Evolutionary conservation across 345 rosid species (phyloP).

Genomic region (Boechera stricta): DNA sequence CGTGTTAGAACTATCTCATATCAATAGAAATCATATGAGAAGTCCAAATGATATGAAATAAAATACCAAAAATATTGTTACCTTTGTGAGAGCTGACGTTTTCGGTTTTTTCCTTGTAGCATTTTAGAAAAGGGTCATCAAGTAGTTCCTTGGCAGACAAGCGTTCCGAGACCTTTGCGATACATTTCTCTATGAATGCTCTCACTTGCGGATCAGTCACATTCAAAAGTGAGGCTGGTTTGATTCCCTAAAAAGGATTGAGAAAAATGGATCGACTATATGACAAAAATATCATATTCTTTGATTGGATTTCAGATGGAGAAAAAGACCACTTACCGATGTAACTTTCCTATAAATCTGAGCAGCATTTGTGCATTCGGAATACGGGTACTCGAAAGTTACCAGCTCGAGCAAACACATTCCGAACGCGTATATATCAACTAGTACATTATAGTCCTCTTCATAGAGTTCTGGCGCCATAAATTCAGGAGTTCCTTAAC

Average conservation of each 20-base stretch:
- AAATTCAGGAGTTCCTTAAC: slow-evolving; percentile 91
- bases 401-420: slow-evolving; percentile 97
- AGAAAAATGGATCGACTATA: not conserved
- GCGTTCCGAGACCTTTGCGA: slow-evolving; percentile 73
- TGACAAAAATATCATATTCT: not conserved
- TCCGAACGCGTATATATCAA: slow-evolving; percentile 95
- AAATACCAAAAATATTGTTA: slow-evolving; percentile 20
- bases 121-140: slow-evolving; percentile 81
- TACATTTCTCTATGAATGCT: slow-evolving; percentile 89
- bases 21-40: not conserved
- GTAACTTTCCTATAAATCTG: slow-evolving; percentile 96
- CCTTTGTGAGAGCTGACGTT: slow-evolving; percentile 46
- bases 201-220: slow-evolving; percentile 69
- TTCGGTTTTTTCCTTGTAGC: slow-evolving; percentile 57
- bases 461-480: slow-evolving; percentile 99
- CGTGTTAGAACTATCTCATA: not conserved
- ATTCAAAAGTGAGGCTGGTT: slow-evolving; percentile 87
- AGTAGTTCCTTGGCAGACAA: slow-evolving; percentile 83
- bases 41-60: not conserved
- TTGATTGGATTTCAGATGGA: slow-evolving; percentile 15
- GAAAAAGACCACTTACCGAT: slow-evolving; percentile 53
- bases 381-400: slow-evolving; percentile 87
- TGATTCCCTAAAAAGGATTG: slow-evolving; percentile 66
- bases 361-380: slow-evolving; percentile 91
- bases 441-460: slow-evolving; percentile 95